These are phyloP conservation scores for Fusarium goolgardi DNA, from an alignment of 2,329 filamentous ascomycete genomes.

Conservation along the genomic window DNA sequence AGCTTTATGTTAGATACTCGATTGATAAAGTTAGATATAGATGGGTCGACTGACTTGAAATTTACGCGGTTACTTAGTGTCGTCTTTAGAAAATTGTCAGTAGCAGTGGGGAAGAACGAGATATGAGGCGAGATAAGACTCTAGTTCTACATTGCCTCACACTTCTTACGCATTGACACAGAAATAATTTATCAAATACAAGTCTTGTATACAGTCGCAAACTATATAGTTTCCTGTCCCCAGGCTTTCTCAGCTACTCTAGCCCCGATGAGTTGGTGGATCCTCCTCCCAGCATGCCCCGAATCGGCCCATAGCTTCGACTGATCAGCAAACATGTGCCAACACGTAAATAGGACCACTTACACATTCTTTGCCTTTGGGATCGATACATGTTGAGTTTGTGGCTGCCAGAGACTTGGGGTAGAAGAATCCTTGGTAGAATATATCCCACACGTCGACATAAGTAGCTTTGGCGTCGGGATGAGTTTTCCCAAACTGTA, in stretches of 20 bases:
- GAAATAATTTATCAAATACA: too few species aligned
- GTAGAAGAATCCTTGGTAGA: not conserved
- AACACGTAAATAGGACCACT: not conserved
- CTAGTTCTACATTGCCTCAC: too few species aligned
- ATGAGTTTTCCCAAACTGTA: not conserved
- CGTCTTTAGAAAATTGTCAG: too few species aligned
- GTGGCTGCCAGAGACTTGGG: not conserved
- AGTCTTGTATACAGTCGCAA: too few species aligned
- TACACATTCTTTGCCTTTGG: conserved; percentile 2
- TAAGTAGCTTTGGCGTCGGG: not conserved
- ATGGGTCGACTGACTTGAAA: too few species aligned
- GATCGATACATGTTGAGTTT: not conserved
- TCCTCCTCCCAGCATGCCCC: not conserved
- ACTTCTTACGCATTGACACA: too few species aligned
- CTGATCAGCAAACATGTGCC: not conserved
- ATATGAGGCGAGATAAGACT: too few species aligned
- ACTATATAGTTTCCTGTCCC: not conserved
- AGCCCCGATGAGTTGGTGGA: not conserved
- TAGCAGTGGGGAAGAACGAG: too few species aligned
- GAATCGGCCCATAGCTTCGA: not conserved
- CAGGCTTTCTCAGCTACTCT: conserved; percentile 6
- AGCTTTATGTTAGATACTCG: too few species aligned
- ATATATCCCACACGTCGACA: conserved; percentile 13
- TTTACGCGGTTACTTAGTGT: too few species aligned
- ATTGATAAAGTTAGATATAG: too few species aligned